These are phyloP conservation scores for Tricholoma flavovirens DNA, from an alignment of 768 basidiomycete species.

Conservation along the genomic window DNA sequence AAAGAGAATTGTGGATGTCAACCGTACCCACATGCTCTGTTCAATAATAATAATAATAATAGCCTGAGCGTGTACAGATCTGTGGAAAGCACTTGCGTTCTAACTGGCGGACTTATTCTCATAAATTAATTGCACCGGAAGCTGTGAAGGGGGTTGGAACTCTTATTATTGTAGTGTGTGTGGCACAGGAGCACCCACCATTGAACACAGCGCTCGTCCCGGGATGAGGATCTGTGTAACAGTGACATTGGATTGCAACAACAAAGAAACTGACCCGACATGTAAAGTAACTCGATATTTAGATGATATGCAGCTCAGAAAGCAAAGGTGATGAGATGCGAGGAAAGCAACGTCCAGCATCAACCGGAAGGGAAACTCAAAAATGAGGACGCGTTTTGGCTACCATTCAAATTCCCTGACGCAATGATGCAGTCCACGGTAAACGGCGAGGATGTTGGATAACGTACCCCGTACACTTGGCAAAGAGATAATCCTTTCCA, in stretches of 20 bases:
- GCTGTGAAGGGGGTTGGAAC: neutral
- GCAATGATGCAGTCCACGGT: conserved; percentile 3
- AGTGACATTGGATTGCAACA: neutral
- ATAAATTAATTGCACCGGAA: neutral
- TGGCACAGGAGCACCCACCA: neutral
- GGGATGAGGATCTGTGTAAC: neutral
- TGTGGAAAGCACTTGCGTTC: too few species aligned
- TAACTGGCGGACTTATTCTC: too few species aligned
- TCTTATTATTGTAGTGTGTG: neutral
- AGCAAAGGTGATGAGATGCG: neutral
- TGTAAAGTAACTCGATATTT: conserved; percentile 1
- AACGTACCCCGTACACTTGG: conserved; percentile 91
- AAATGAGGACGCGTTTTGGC: neutral
- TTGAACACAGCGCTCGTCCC: neutral
- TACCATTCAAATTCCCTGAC: conserved; percentile 40
- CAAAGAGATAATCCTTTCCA: conserved; percentile 95
- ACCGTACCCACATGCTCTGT: too few species aligned
- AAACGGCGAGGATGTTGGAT: neutral
- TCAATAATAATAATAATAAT: too few species aligned
- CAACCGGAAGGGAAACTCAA: neutral
- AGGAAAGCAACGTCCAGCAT: neutral
- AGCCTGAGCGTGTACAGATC: too few species aligned
- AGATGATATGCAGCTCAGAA: neutral
- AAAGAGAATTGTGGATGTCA: too few species aligned
- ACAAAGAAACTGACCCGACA: neutral